Evolutionary conservation across 2,329 filamentous ascomycete genomes (phyloP).

Genomic region (Fusarium decemcellulare): DNA sequence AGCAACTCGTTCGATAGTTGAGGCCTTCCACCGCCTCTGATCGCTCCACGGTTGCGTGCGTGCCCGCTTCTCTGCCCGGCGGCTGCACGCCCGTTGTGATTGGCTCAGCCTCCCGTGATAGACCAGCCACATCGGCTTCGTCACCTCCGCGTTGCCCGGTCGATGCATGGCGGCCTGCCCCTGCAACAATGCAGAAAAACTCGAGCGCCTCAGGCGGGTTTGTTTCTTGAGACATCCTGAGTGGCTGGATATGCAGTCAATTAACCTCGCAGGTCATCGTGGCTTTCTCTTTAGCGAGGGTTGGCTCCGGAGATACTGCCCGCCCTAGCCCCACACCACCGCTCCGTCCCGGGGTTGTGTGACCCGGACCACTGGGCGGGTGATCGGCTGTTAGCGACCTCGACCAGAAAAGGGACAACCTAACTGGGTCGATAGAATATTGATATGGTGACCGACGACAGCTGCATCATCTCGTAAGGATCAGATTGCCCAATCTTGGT

Average conservation of each 20-base stretch:
- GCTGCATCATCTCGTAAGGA: not conserved
- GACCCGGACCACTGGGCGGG: slow-evolving; percentile 23
- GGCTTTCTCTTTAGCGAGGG: slow-evolving; percentile 8
- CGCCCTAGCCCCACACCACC: slow-evolving; percentile 1
- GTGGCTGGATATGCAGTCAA: slow-evolving; percentile 28
- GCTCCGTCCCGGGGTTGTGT: slow-evolving; percentile 6
- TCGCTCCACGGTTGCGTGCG: slow-evolving; percentile 9
- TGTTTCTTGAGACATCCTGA: slow-evolving; percentile 12
- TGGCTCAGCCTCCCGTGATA: slow-evolving; percentile 23
- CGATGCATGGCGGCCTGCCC: slow-evolving; percentile 19
- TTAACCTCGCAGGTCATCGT: slow-evolving; percentile 26
- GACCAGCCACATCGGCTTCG: slow-evolving; percentile 16
- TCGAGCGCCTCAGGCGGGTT: not conserved
- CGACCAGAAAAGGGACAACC: slow-evolving; percentile 4
- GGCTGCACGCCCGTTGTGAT: slow-evolving; percentile 32
- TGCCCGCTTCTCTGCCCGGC: slow-evolving; percentile 11
- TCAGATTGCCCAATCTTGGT: not conserved
- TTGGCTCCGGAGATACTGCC: slow-evolving; percentile 5
- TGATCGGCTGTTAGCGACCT: slow-evolving; percentile 27
- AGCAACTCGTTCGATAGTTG: slow-evolving; percentile 41
- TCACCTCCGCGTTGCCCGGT: slow-evolving; percentile 32
- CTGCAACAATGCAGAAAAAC: not conserved
- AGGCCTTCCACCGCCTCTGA: slow-evolving; percentile 30
- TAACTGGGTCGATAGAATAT: slow-evolving; percentile 9
- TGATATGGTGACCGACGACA: slow-evolving; percentile 9